Evolutionary conservation across 148 eudicot species (phyloP).

Genomic region (Amaranthus hypochondriacus): DNA sequence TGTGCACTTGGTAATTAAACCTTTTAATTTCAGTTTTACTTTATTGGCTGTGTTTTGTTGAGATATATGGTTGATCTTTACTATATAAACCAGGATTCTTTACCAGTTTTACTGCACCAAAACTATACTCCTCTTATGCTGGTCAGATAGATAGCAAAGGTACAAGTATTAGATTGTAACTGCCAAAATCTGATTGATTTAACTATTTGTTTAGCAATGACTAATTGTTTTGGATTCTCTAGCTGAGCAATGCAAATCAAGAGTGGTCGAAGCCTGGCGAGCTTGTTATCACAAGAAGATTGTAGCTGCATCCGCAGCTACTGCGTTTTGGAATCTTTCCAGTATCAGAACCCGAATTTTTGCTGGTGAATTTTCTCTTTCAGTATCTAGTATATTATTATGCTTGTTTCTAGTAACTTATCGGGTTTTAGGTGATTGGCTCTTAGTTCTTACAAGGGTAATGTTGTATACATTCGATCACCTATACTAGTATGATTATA

Average conservation of each 20-base stretch:
- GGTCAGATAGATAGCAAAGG: constrained; percentile 52
- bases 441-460: too few species aligned
- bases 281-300: constrained; percentile 79
- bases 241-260: constrained; percentile 48
- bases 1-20: constrained; percentile 62
- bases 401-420: not conserved
- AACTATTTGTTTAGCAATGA: constrained; percentile 7
- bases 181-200: not conserved
- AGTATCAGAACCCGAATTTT: constrained; percentile 61
- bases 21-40: not conserved
- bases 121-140: constrained; percentile 56
- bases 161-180: constrained; percentile 3
- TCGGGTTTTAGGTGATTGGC: not conserved
- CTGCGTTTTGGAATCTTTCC: constrained; percentile 87
- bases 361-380: constrained; percentile 44
- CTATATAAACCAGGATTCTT: constrained; percentile 61
- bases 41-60: not conserved
- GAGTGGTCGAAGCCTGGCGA: constrained; percentile 60
- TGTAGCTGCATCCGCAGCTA: constrained; percentile 58
- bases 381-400: not conserved
- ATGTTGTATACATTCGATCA: too few species aligned
- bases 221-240: constrained; percentile 20
- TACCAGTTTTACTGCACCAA: constrained; percentile 73
- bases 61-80: not conserved
- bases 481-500: too few species aligned